Evolutionary conservation across 495 filamentous ascomycete genomes (phyloP), one percentile per base, ranked within the genome.

Genomic region (Neurospora sp.): DNA sequence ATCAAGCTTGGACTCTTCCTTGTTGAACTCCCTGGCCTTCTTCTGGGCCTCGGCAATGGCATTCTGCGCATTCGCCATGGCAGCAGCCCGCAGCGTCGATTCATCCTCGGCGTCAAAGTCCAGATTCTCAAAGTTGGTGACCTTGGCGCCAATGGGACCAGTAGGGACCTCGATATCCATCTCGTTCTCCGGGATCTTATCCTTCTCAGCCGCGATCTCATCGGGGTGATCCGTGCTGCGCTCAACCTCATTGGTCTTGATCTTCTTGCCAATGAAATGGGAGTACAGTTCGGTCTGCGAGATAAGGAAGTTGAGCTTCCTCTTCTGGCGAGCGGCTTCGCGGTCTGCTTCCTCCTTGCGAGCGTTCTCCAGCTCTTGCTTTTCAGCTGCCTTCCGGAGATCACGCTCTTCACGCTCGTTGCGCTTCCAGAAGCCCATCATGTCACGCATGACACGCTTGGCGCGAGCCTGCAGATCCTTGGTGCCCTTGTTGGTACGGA

Each of bases 341-440:
- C 96, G 94, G 73, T 97, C 94, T 2, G 94, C 95, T 83, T 99
- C 96, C 70, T 93, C 94, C 83, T 94, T 96, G 83, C 94, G 94
- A 34, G 96, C 95, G 76, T 94, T 95, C 79, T 99, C 96, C 24
- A 98, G 89, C 83, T 98, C 96, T 81, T 98, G 94, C 79, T 91
- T 93, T 85, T 99, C 96, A 17, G 96, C 96, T 69, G 93, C 89
- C 80, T 97, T 96, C 70, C 96, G 91, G 73, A 97, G 85, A 78
- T 98, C 96, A 74, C 96, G 92, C 82, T 99, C 96, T 78, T 98
- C 96, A 45, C 94, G 90, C 83, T 99, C 96, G 82, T 99, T 99
- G 69, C 94, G 92, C 81, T 98, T 98, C 96, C 96, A 99, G 89
- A 98, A 99, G 38, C 92, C 89, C 90, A 98, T 96, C 96, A 99